Base-by-base conservation (phyloP, 345 rosid species). In the Populus simonii region DNA sequence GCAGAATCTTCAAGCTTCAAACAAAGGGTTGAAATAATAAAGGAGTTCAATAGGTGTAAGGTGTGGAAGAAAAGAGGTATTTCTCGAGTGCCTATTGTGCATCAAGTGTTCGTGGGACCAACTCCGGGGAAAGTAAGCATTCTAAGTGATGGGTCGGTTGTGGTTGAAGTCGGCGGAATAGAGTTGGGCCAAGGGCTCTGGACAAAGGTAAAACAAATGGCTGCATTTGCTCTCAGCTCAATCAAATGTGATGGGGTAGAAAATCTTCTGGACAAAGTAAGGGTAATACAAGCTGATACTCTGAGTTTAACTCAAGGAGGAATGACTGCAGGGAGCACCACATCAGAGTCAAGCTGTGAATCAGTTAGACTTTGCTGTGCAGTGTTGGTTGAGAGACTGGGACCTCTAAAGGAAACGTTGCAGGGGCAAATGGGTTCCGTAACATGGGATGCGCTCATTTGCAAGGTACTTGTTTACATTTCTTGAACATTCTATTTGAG, bases 121-220 rank as follows among this genome's bases (percentile, higher is more conserved):
- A 91, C 93, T 68, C 93, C 99, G 0, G 96, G 98, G 36, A 92
- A 83, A 84, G 99, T 93, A 51, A 89, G 97, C 85, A 89, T 96
- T 80, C 84, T 96, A 12, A 76, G 90, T 31, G 99, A 96, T 75
- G 97, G 94, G n/a, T 96, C 98, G 67, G 72, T 96, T 80, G 94
- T 79, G 49, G 96, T 90, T 79, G 98, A 95, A 85, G 94, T 95
- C 79, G 97, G 96, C 69, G 99, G 98, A 41, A 87, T 87, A 81
- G 99, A 95, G 81, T 70, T 95, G 16, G 99, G 98, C 20, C 98
- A 92, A 86, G 99, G 99, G 67, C 89, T 96, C 23, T 96, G 96
- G 94, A 93, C 98, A 3, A 96, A 96, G 85, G 99, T 87, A 51
- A 94, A 93, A 80, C 99, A 96, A 82, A 90, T 86, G 89, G 90